Evolutionary conservation across 2,329 filamentous ascomycete species (phyloP).

Genomic region (Aureobasidium sp.): DNA sequence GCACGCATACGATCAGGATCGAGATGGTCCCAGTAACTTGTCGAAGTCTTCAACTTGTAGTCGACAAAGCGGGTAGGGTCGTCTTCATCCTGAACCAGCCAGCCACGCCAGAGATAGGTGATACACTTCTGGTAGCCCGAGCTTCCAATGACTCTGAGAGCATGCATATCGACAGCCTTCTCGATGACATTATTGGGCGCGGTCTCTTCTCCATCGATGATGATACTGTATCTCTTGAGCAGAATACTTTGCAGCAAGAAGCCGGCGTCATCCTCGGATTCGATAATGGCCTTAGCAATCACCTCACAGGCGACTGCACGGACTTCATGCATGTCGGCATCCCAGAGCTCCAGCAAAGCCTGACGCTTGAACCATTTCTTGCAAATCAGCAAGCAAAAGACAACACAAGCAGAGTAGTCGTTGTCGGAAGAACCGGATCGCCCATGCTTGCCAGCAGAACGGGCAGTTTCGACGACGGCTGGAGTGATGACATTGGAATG

Average conservation of each 20-base stretch:
- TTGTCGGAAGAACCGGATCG: slow-evolving; percentile 18
- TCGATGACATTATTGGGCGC: slow-evolving; percentile 81
- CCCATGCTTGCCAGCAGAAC: slow-evolving; percentile 56
- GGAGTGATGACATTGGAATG: slow-evolving; percentile 80
- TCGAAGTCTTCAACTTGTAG: slow-evolving; percentile 74
- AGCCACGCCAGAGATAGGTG: slow-evolving; percentile 84
- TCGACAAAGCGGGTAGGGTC: slow-evolving; percentile 85
- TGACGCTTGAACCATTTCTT: slow-evolving; percentile 73
- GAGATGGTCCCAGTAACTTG: slow-evolving; percentile 70
- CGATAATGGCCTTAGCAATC: slow-evolving; percentile 81
- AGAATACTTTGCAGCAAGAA: slow-evolving; percentile 76
- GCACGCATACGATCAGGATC: slow-evolving; percentile 92
- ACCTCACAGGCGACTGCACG: slow-evolving; percentile 81
- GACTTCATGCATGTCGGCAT: slow-evolving; percentile 72
- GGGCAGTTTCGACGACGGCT: slow-evolving; percentile 71
- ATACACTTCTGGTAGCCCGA: slow-evolving; percentile 96
- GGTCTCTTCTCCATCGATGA: slow-evolving; percentile 63
- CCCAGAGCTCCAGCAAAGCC: slow-evolving; percentile 76
- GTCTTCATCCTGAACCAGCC: slow-evolving; percentile 91
- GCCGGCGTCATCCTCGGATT: slow-evolving; percentile 67
- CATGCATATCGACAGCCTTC: slow-evolving; percentile 86
- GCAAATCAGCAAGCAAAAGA: slow-evolving; percentile 71
- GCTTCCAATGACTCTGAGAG: slow-evolving; percentile 77
- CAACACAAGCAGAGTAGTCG: slow-evolving; percentile 69
- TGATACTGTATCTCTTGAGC: slow-evolving; percentile 78